phyloP scores from a whole-genome alignment of 106 monocot genomes.

The Apostasia shenzhenica region DNA sequence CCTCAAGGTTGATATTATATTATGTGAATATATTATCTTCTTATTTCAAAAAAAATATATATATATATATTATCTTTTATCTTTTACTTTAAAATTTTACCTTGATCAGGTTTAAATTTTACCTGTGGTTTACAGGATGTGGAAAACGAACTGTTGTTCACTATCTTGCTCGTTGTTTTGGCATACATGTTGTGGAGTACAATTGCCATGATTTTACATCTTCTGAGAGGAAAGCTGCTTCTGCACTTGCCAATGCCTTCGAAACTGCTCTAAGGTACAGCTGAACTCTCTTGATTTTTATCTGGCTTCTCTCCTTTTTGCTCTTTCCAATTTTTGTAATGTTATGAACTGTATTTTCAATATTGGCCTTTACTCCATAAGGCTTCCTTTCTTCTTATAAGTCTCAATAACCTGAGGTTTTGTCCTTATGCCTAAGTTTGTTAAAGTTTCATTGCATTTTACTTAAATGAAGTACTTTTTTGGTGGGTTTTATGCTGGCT shows the following conservation, averaged over 20 bases:
- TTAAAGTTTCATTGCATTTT: background rate
- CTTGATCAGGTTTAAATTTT: background rate
- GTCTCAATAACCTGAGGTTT: background rate
- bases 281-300: background rate
- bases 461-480: background rate
- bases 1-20: slow-evolving; percentile 42
- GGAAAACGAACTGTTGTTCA: slow-evolving; percentile 78
- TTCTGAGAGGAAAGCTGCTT: slow-evolving; percentile 62
- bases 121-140: slow-evolving; percentile 45
- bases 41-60: background rate
- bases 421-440: too few relatives aligned
- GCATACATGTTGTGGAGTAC: slow-evolving; percentile 87
- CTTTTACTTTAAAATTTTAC: background rate
- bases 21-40: background rate
- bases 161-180: slow-evolving; percentile 56
- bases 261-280: slow-evolving; percentile 58
- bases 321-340: background rate
- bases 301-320: background rate
- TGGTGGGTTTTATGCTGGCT: too few relatives aligned
- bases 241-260: slow-evolving; percentile 64
- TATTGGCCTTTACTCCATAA: background rate
- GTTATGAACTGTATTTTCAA: background rate
- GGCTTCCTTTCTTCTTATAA: background rate
- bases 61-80: slow-evolving; percentile 3
- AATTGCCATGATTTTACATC: slow-evolving; percentile 85